These are phyloP conservation scores for Elongisporangium prolatum DNA, from an alignment of 352 stramenopile genomes.

Conservation along the genomic window DNA sequence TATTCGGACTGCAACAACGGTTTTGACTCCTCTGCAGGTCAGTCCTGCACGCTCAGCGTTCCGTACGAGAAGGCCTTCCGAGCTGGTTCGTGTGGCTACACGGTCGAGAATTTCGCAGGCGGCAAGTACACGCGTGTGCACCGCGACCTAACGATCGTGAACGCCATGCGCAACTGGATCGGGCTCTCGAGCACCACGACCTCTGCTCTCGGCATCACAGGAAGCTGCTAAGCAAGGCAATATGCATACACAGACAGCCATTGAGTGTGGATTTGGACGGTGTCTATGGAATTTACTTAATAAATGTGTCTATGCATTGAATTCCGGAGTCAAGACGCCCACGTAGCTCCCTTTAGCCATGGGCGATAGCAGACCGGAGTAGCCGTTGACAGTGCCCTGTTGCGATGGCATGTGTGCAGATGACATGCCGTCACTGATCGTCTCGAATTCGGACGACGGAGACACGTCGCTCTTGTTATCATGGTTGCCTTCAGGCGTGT, in stretches of 20 bases:
- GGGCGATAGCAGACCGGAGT: not conserved
- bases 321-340: not conserved
- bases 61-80: constrained; percentile 49
- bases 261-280: not conserved
- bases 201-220: constrained; percentile 31
- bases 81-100: constrained; percentile 50
- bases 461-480: constrained; percentile 1
- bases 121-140: constrained; percentile 71
- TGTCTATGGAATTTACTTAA: not conserved
- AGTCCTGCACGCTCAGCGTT: constrained; percentile 29
- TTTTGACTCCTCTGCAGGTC: constrained; percentile 25
- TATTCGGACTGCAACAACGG: constrained; percentile 30
- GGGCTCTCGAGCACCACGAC: constrained; percentile 26
- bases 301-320: not conserved
- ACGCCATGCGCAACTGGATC: constrained; percentile 56
- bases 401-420: not conserved
- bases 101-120: constrained; percentile 39
- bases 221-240: constrained; percentile 20
- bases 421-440: not conserved
- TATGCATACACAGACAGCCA: not conserved
- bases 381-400: not conserved
- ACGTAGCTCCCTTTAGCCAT: not conserved
- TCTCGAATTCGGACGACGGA: not conserved
- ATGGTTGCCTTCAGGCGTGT: constrained; percentile 25
- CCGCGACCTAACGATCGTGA: constrained; percentile 59